Evolutionary conservation across 345 rosid species (phyloP).

Genomic region (Euphorbia lathyris): DNA sequence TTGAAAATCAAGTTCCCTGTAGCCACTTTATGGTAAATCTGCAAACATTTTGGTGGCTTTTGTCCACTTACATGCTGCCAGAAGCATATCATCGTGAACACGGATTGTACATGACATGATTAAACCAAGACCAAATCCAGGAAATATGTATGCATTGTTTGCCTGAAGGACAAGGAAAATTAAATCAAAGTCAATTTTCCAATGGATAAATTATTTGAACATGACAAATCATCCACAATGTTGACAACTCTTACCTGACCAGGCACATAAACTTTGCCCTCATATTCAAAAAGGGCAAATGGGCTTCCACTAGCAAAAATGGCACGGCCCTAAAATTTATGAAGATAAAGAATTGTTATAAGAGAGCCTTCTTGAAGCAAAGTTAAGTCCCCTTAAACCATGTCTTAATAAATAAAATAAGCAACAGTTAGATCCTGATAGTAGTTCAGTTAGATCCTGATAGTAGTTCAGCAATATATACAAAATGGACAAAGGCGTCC

Average conservation of each 20-base stretch:
- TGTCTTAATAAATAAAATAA: no score
- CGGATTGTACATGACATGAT: constrained; percentile 95
- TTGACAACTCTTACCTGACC: constrained; percentile 59
- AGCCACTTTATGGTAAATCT: background rate
- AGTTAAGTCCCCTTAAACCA: no score
- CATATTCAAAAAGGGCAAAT: no score
- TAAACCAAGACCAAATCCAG: constrained; percentile 91
- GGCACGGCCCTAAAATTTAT: constrained; percentile 49
- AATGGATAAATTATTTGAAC: background rate
- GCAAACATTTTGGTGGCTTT: background rate
- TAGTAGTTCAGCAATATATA: no score
- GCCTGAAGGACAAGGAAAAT: constrained; percentile 54
- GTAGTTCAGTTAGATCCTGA: no score
- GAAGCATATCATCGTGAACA: constrained; percentile 91
- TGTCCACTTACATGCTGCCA: constrained; percentile 68
- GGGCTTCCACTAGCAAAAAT: constrained; percentile 98
- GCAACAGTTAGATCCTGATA: no score
- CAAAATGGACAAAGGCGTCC: no score
- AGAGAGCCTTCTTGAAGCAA: no score
- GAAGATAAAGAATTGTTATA: constrained; percentile 1
- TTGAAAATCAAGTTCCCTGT: no score
- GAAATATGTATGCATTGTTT: constrained; percentile 95
- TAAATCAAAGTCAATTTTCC: no score
- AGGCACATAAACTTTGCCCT: constrained; percentile 58
- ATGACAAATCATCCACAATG: background rate